Evolutionary conservation across 495 filamentous ascomycete species (phyloP).

Genomic region (Diplogelasinospora grovesii): DNA sequence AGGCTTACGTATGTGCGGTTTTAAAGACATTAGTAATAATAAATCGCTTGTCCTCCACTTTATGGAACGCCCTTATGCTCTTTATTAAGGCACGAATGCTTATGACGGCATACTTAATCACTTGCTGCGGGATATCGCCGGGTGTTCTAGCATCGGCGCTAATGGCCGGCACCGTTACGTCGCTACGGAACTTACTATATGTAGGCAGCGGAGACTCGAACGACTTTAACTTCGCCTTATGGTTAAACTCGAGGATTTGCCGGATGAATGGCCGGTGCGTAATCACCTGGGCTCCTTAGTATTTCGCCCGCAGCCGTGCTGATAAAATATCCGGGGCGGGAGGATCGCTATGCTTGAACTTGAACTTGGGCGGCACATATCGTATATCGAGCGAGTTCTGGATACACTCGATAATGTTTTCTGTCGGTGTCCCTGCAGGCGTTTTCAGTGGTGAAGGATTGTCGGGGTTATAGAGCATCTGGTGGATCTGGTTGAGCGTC

Average conservation of each 20-base stretch:
- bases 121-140: constrained; percentile 39
- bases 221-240: constrained; percentile 23
- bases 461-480: constrained; percentile 65
- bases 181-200: too few species aligned
- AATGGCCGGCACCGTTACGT: too few species aligned
- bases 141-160: constrained; percentile 15
- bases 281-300: constrained; percentile 86
- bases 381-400: constrained; percentile 37
- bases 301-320: constrained; percentile 86
- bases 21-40: constrained; percentile 93
- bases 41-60: constrained; percentile 54
- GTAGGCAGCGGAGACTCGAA: constrained; percentile 7
- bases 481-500: constrained; percentile 76
- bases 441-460: constrained; percentile 10
- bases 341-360: constrained; percentile 61
- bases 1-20: constrained; percentile 90
- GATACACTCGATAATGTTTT: constrained; percentile 44
- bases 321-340: constrained; percentile 71
- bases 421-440: constrained; percentile 3
- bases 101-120: constrained; percentile 44
- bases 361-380: constrained; percentile 37
- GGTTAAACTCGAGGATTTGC: constrained; percentile 50
- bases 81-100: constrained; percentile 70
- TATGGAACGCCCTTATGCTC: constrained; percentile 84
- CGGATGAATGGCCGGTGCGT: constrained; percentile 77